Evolutionary conservation across 805 yeast genomes (phyloP).

Genomic region (Vanderwaltozyma polyspora): DNA sequence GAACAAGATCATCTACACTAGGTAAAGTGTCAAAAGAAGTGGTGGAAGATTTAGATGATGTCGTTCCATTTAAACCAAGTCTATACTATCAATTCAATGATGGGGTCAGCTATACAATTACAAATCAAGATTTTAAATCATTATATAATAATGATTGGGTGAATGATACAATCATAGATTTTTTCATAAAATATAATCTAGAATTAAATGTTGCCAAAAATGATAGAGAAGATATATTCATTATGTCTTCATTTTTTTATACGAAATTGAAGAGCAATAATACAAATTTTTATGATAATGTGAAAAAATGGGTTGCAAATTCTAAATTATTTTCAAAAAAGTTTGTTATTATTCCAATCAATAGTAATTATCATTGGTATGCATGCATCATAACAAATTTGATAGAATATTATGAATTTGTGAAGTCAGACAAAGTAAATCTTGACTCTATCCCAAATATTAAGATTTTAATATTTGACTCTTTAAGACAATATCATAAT

Average conservation of each 20-base stretch:
- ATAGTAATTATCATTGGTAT: conserved; percentile 79
- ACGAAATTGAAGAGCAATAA: conserved; percentile 41
- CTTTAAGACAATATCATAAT: conserved; percentile 49
- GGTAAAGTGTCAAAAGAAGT: too few species aligned
- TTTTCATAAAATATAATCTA: conserved; percentile 55
- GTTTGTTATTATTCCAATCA: conserved; percentile 68
- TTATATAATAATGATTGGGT: conserved; percentile 76
- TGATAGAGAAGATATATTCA: conserved; percentile 31
- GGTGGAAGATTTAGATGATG: too few species aligned
- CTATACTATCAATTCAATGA: conserved; percentile 44
- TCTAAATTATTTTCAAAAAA: conserved; percentile 49
- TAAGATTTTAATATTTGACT: conserved; percentile 59
- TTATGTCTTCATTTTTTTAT: conserved; percentile 79
- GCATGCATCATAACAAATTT: conserved; percentile 57
- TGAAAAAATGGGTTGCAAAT: conserved; percentile 69
- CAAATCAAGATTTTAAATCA: conserved; percentile 65
- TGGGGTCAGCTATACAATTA: conserved; percentile 43
- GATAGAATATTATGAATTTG: conserved; percentile 3
- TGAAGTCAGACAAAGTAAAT: not conserved
- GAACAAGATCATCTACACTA: not conserved
- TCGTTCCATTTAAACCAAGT: conserved; percentile 29
- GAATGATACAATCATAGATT: conserved; percentile 81
- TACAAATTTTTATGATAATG: conserved; percentile 42
- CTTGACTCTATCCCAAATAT: conserved; percentile 8
- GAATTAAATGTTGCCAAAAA: conserved; percentile 25